phyloP scores from a whole-genome alignment of 208 protist genomes.

The Endotrypanum monterogeii region DNA sequence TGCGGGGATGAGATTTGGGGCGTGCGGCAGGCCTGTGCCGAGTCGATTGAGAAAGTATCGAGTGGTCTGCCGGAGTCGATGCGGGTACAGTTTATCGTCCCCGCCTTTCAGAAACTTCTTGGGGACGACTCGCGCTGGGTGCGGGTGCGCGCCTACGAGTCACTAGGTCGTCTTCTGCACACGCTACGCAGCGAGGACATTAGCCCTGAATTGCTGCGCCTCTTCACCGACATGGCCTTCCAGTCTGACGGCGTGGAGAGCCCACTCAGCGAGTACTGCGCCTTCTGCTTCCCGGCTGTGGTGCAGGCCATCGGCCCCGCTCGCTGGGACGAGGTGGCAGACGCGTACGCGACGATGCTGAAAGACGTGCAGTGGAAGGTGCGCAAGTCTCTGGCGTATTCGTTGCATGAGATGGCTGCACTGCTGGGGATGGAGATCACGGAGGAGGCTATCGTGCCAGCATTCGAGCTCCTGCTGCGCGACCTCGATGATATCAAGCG shows the following conservation, averaged over 20 bases:
- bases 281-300: slow-evolving; percentile 95
- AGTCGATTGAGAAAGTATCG: slow-evolving; percentile 78
- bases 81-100: slow-evolving; percentile 64
- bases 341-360: slow-evolving; percentile 93
- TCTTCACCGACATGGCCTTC: slow-evolving; percentile 94
- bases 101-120: slow-evolving; percentile 65
- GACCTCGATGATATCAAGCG: slow-evolving; percentile 97
- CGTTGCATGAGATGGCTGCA: slow-evolving; percentile 93
- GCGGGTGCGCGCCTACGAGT: slow-evolving; percentile 88
- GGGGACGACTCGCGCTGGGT: slow-evolving; percentile 95
- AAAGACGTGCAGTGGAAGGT: slow-evolving; percentile 97
- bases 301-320: slow-evolving; percentile 81
- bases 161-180: slow-evolving; percentile 91
- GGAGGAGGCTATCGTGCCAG: slow-evolving; percentile 80
- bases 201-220: slow-evolving; percentile 76
- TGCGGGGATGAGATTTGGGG: slow-evolving; percentile 96
- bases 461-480: slow-evolving; percentile 94
- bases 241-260: slow-evolving; percentile 85
- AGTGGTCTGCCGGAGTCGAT: slow-evolving; percentile 59
- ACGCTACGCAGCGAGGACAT: slow-evolving; percentile 88
- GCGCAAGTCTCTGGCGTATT: slow-evolving; percentile 93
- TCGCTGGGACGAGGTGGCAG: slow-evolving; percentile 89
- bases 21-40: slow-evolving; percentile 94
- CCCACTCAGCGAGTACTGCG: slow-evolving; percentile 92
- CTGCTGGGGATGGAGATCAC: slow-evolving; percentile 91